A percentile compares a stretch with the other conserved stretches of the same genome.
Evolutionary conservation across 78 protist genomes (phyloP).

Genomic region (Chrysochromulina parva): DNA sequence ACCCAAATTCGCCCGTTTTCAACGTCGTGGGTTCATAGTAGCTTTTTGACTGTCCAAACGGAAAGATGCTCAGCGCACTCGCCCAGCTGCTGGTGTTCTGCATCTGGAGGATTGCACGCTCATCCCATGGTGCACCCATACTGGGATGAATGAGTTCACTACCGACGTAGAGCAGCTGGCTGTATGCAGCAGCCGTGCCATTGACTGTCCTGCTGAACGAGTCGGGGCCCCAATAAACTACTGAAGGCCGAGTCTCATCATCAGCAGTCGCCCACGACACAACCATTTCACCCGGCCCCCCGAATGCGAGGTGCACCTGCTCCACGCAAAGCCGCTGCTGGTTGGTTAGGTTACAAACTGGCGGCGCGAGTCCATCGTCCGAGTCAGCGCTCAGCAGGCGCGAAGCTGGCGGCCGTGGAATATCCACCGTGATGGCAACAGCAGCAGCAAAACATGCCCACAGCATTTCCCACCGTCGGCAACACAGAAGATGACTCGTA

Average conservation of each 20-base stretch:
- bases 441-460: too few relatives aligned
- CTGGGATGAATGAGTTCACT: neutral
- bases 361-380: too few relatives aligned
- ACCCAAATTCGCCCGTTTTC: neutral
- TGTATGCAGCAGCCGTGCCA: neutral
- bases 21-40: too few relatives aligned
- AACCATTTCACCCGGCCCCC: neutral
- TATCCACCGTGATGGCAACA: too few relatives aligned
- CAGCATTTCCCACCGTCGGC: too few relatives aligned
- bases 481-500: too few relatives aligned
- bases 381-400: too few relatives aligned
- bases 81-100: neutral
- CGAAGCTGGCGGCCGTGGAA: too few relatives aligned
- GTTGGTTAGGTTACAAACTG: too few relatives aligned
- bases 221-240: neutral
- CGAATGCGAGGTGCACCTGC: slow-evolving; percentile 2
- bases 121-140: neutral
- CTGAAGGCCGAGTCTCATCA: neutral
- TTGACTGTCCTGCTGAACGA: neutral
- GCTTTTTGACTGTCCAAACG: too few relatives aligned
- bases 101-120: neutral
- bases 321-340: neutral
- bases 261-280: neutral
- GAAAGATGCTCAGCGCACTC: neutral
- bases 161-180: neutral